These are phyloP conservation scores for Linnemannia hyalina DNA, from an alignment of 192 early-diverging fungal species.

Conservation along the genomic window DNA sequence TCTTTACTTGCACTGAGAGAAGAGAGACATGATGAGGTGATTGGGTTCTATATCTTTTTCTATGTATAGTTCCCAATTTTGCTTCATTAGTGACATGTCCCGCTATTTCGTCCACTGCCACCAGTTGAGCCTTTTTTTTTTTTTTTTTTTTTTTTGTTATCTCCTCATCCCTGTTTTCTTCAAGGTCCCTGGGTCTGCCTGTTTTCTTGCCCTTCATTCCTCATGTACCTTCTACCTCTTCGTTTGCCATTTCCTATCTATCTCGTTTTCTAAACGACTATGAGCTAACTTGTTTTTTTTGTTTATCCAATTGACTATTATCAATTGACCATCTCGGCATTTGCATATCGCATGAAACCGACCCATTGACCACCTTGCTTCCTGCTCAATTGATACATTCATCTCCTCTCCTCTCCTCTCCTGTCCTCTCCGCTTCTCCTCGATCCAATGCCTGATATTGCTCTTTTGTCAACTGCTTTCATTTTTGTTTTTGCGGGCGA, in stretches of 20 bases:
- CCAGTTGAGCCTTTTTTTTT: neutral
- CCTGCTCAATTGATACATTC: neutral
- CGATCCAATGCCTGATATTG: neutral
- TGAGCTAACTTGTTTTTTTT: neutral
- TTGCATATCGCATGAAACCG: constrained; percentile 12
- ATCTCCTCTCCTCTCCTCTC: neutral
- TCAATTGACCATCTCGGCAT: neutral
- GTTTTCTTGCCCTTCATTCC: neutral
- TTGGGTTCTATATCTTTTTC: no score
- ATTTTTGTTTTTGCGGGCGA: no score
- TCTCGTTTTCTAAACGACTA: neutral
- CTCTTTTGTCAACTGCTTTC: no score
- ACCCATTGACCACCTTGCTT: constrained; percentile 9
- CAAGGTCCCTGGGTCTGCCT: no score
- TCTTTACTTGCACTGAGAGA: no score
- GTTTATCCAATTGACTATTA: neutral
- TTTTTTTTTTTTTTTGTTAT: neutral
- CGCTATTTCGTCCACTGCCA: neutral
- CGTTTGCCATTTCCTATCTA: neutral
- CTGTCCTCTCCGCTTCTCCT: neutral
- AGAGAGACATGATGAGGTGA: no score
- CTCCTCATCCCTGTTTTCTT: neutral
- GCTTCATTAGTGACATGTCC: neutral
- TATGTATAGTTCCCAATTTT: neutral
- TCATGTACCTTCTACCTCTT: neutral